Base-by-base conservation (phyloP, 805 yeast species). In the Spathaspora girioi region DNA sequence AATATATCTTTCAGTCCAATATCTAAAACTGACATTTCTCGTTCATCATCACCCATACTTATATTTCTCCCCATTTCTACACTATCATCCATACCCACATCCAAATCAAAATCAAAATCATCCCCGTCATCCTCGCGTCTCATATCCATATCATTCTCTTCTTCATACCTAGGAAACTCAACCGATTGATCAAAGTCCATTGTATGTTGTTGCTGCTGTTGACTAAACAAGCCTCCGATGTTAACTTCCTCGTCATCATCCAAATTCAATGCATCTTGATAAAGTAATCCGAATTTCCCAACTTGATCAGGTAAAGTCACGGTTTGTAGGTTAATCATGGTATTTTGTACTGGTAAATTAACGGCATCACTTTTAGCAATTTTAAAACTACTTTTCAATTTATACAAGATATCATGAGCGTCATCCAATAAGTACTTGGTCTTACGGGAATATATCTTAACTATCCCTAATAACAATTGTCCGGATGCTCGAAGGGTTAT, bases 391-490 rank as follows among this genome's bases (percentile, higher is more conserved):
- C 86, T 79, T 61, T 87, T 88, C 61, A 91, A 73, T 59, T 83
- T 86, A 56, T 82, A 68, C 53, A 90, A 67, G 3, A 90, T 86
- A 58, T 88, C 96, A 46, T 83, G 79, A 41, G 89, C 93, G 63
- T 92, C 97, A 50, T 89, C 96, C 47, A 87, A 72, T 20, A 92
- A 71, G 57, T 88, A 88, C 58, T 86, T 86, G 26, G 97, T 89
- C 67, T 92, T 89, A 53, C 93, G 75, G 11, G 94, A 84, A 67
- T 90, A 92, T 19, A 92, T 92, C 51, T 89, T 77, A 35, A 89
- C 96, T 3, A 92, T 89, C 47, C 97, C 97, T 50, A 87, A 82
- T 40, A 92, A 73, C 49, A 92, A 73, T 63, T 91, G 97, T 3
- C 97, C 96, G 0, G 96, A 87, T 23, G 89, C 75, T 51, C 97